Conservation (phyloP, 495 filamentous ascomycete genomes). For the Clohesyomyces aquaticus region DNA sequence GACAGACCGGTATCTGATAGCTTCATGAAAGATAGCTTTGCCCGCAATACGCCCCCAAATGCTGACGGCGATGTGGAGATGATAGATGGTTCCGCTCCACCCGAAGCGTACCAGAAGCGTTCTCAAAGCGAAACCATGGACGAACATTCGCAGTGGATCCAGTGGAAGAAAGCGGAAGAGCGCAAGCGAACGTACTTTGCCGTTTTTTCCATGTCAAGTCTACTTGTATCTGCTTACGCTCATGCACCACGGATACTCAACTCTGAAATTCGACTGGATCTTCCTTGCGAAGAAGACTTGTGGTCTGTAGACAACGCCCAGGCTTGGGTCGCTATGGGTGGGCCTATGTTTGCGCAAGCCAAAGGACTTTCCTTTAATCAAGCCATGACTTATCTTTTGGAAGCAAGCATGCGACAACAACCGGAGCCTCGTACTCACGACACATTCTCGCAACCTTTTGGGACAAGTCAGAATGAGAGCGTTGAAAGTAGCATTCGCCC, state of each 20-base stretch:
- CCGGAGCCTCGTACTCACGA: constrained; percentile 48
- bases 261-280: constrained; percentile 87
- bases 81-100: constrained; percentile 38
- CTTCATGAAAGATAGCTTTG: not conserved
- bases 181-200: constrained; percentile 92
- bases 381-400: constrained; percentile 78
- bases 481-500: constrained; percentile 72
- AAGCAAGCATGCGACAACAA: constrained; percentile 75
- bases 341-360: constrained; percentile 65
- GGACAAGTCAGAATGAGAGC: constrained; percentile 53
- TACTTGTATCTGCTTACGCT: constrained; percentile 91
- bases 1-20: constrained; percentile 53
- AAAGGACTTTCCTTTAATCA: constrained; percentile 71
- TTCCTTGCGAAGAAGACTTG: constrained; percentile 92
- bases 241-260: constrained; percentile 88
- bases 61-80: constrained; percentile 41
- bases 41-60: constrained; percentile 19
- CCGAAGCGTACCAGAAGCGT: constrained; percentile 19
- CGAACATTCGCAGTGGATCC: constrained; percentile 81
- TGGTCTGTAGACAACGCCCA: constrained; percentile 83
- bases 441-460: constrained; percentile 54
- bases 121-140: constrained; percentile 47
- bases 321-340: constrained; percentile 77
- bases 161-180: constrained; percentile 88
- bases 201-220: constrained; percentile 87